Evolutionary conservation across 257 asterid genomes (phyloP).

Genomic region (Solanum clarkiae): DNA sequence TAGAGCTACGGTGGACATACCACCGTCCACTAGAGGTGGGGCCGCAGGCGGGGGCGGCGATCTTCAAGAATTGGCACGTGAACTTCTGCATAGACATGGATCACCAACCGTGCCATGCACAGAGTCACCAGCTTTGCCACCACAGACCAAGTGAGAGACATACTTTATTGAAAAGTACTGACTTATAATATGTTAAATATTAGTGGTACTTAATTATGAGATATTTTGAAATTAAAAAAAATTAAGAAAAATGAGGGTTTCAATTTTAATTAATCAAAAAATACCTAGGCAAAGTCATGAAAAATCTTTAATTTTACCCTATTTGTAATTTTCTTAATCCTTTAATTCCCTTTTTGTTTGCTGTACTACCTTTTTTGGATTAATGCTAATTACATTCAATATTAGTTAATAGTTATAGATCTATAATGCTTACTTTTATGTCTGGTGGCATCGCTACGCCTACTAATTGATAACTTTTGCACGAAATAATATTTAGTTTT

Average conservation of each 20-base stretch:
- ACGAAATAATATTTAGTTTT: neutral
- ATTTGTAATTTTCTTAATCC: neutral
- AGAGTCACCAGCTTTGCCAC: conserved; percentile 29
- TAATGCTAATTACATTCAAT: neutral
- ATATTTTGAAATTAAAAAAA: neutral
- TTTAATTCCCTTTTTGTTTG: neutral
- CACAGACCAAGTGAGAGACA: conserved; percentile 22
- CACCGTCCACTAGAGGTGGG: conserved; percentile 6
- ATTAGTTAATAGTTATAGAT: neutral
- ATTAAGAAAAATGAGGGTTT: neutral
- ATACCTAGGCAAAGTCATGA: neutral
- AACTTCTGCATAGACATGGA: conserved; percentile 54
- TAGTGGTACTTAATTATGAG: neutral
- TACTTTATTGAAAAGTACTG: neutral
- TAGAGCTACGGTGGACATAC: neutral
- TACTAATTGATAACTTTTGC: neutral
- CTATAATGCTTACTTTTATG: neutral
- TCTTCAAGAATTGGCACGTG: conserved; percentile 78
- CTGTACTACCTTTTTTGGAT: conserved; percentile 1
- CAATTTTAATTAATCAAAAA: neutral
- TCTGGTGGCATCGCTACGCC: neutral
- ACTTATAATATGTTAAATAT: neutral
- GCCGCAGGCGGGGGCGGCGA: conserved; percentile 30
- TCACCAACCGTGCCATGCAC: conserved; percentile 42
- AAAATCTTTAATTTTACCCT: neutral